Conservation (phyloP, 2,329 filamentous ascomycete species). For the Calonectria pseudoturangicola region DNA sequence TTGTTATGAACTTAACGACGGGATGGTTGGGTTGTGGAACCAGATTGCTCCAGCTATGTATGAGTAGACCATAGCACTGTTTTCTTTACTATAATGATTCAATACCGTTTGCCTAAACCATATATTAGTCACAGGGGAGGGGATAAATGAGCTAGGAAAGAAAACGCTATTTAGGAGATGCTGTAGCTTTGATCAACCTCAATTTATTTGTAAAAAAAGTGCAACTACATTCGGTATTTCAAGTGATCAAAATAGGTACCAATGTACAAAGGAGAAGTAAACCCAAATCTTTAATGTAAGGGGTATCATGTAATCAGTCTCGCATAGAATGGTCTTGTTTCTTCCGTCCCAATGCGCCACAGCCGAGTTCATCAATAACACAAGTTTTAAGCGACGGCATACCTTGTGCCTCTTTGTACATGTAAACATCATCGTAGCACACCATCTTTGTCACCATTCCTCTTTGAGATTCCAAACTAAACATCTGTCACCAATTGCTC, state of each 20-base stretch:
- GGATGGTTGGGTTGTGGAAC: neutral
- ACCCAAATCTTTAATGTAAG: conserved; percentile 42
- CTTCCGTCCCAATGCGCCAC: conserved; percentile 31
- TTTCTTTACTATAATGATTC: neutral
- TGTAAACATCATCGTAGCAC: neutral
- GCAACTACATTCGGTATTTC: neutral
- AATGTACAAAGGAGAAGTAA: conserved; percentile 28
- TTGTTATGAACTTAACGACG: neutral
- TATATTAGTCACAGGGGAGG: no score
- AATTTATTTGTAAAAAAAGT: no score
- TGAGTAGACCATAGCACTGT: neutral
- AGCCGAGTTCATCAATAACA: conserved; percentile 40
- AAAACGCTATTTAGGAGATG: no score
- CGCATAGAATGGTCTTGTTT: conserved; percentile 28
- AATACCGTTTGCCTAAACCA: no score
- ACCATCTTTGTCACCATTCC: neutral
- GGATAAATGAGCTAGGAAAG: no score
- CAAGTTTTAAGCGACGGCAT: conserved; percentile 21
- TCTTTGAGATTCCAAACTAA: conserved; percentile 40
- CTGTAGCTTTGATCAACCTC: no score
- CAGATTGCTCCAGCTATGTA: neutral
- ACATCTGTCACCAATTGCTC: conserved; percentile 89
- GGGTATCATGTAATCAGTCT: conserved; percentile 50
- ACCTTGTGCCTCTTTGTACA: neutral
- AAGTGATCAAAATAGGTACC: neutral